Percentiles rank a stretch among this genome's conserved stretches.
phyloP scores from a whole-genome alignment of 179 eudicot species.

The Gypsophila paniculata region DNA sequence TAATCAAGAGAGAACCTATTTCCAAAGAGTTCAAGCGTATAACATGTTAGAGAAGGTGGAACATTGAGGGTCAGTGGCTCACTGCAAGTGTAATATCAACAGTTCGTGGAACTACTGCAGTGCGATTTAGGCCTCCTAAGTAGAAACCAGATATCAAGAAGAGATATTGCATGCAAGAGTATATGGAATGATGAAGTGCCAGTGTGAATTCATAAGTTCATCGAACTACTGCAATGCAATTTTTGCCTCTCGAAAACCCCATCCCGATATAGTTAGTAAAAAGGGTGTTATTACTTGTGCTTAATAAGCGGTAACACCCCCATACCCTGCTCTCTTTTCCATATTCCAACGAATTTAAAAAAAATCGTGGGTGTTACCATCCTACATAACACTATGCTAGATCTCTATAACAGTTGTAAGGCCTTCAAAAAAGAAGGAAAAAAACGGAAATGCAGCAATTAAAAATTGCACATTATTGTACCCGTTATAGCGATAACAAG shows the following conservation, averaged over 20 bases:
- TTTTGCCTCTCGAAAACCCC: neutral
- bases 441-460: neutral
- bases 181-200: neutral
- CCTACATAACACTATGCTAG: slow-evolving; percentile 8
- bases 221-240: slow-evolving; percentile 10
- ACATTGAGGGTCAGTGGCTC: slow-evolving; percentile 3
- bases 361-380: neutral
- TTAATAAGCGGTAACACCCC: too few species aligned
- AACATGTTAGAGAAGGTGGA: neutral
- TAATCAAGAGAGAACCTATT: slow-evolving; percentile 5
- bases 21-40: neutral
- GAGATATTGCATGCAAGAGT: neutral
- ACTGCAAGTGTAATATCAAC: neutral
- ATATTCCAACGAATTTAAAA: neutral
- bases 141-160: neutral
- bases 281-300: neutral
- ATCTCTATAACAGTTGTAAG: neutral
- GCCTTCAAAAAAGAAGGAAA: neutral
- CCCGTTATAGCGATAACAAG: neutral
- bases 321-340: too few species aligned
- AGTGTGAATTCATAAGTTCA: neutral
- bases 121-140: neutral
- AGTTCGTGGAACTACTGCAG: slow-evolving; percentile 5
- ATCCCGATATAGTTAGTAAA: neutral
- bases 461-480: neutral